Evolutionary conservation across 768 basidiomycete genomes (phyloP), one percentile per base, ranked within the genome.

Genomic region (Panus rudis): DNA sequence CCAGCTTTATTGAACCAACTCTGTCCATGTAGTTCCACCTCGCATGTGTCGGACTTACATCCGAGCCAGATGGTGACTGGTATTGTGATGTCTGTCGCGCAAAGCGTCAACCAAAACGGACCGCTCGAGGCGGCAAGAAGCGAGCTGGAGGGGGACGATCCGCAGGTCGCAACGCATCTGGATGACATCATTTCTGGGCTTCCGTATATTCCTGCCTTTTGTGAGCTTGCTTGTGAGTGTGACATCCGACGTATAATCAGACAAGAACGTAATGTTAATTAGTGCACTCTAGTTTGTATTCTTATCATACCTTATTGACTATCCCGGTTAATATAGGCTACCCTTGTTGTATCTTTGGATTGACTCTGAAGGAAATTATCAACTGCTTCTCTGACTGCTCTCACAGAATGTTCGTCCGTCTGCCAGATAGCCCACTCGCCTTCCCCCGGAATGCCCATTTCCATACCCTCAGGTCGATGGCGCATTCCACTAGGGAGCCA

Each of bases 51-150:
- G 81, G 81, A 0, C 69, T 92, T 32, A 66, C 70, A 2, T 70
- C 70, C 4, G 71, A 78, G 4, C 88, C 89, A 0, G 75, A 78
- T 2, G 85, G 84, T 1, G 69, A 67, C 20, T 91, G 88, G 88
- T 85, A 72, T 56, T 91, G 88, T 58, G 78, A 84, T 1, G 63
- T 65, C 3, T 91, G 88, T 53, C 71, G 66, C 45, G 63, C 57
- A 31, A 84, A 78, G 57, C 75, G 76, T 44, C 69, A 64, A 25
- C 78, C 49, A 25, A 52, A 52, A 31, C 49, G 52, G 24, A 17
- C 47, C 7, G 50, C 45, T 2, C 49, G 59, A 2, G 57, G 57
- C 12, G 59, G 59, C 2, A 61, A 58, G 49, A 52, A 56, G 39
- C 37, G 55, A 21, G 24, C 55, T 2, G 54, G 53, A 3, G 59